Evolutionary conservation across 345 rosid genomes (phyloP), one percentile per base, ranked within the genome.

Genomic region (Ceriops decandra): DNA sequence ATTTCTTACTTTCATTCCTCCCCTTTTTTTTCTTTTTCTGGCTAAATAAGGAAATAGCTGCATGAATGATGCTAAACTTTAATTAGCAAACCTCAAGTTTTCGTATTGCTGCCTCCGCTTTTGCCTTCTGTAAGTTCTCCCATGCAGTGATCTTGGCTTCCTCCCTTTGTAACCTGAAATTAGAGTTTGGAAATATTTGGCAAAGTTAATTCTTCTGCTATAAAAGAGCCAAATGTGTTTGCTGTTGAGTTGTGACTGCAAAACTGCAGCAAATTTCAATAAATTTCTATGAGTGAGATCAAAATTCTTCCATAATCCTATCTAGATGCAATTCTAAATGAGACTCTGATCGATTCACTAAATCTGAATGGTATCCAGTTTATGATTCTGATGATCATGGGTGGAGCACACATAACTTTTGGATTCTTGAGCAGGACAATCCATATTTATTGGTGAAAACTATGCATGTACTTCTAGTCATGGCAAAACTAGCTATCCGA

Each of bases 121-220:
- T 95, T 47, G 97, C 96, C 77, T 85, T 89, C 80, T 95, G 99
- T 72, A 95, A 70, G 76, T 90, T 95, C 70, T 95, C 99, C 99
- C 99, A 95, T 35, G 99, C 99, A 2, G 81, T 76, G 68, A 95
- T 95, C 84, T 86, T 87, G 24, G 95, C 93, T 86, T 91, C 99
- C 70, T 91, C 93, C 80, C 97, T 84, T 62, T 84, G 88, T 59
- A 83, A 72, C 77, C 99, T 95, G 82, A 82, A 69, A 42, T 62
- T 52, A 11, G 31, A 47, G 21, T 59, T 30, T 49, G 35, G 52
- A 27, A 9, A 16, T 57, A 22, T 47, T 24, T 26, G 57, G 21
- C 20, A 66, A 57, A 24, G 57, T 49, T 8, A 15, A 22, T 13
- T 42, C 17, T 24, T 57, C 28, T 60, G 7, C 36, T 10, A 47